Evolutionary conservation across 2,329 filamentous ascomycete species (phyloP).

Genomic region (Pseudopyrenochaeta lycopersici): DNA sequence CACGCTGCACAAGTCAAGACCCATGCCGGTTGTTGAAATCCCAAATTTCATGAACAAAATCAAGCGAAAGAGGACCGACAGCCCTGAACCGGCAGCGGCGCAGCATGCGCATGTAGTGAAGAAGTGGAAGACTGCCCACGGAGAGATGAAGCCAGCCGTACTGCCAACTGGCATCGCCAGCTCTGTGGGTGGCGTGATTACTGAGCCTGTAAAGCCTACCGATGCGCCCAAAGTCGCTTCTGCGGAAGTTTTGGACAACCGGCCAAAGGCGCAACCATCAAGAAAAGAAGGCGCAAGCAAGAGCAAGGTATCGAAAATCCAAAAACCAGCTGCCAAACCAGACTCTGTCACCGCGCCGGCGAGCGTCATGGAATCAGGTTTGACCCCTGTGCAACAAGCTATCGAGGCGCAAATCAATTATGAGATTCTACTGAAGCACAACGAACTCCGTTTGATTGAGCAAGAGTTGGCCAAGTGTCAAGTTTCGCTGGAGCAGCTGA

Average conservation of each 20-base stretch:
- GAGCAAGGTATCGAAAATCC: constrained; percentile 35
- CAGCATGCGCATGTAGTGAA: constrained; percentile 48
- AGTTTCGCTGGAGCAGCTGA: constrained; percentile 89
- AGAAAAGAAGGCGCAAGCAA: constrained; percentile 42
- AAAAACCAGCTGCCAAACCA: constrained; percentile 32
- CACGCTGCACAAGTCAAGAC: constrained; percentile 53
- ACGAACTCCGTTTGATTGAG: constrained; percentile 92
- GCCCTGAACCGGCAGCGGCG: constrained; percentile 50
- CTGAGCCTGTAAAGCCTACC: constrained; percentile 22
- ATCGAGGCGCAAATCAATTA: constrained; percentile 89
- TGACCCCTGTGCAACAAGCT: constrained; percentile 69
- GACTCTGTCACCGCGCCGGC: constrained; percentile 31
- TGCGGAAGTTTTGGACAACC: constrained; percentile 32
- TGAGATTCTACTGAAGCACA: constrained; percentile 92
- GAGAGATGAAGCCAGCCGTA: constrained; percentile 38
- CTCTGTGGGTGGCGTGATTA: constrained; percentile 26
- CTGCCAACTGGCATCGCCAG: constrained; percentile 19
- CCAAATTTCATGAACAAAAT: constrained; percentile 58
- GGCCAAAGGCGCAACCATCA: constrained; percentile 38
- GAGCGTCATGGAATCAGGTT: constrained; percentile 36
- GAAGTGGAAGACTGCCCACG: constrained; percentile 50
- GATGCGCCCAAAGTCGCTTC: constrained; percentile 27
- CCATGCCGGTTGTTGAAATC: constrained; percentile 56
- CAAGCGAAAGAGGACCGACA: constrained; percentile 67
- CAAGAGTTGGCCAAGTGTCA: constrained; percentile 97